These are phyloP conservation scores for Trichomonas tenax DNA, from an alignment of 208 protist species.

Conservation along the genomic window DNA sequence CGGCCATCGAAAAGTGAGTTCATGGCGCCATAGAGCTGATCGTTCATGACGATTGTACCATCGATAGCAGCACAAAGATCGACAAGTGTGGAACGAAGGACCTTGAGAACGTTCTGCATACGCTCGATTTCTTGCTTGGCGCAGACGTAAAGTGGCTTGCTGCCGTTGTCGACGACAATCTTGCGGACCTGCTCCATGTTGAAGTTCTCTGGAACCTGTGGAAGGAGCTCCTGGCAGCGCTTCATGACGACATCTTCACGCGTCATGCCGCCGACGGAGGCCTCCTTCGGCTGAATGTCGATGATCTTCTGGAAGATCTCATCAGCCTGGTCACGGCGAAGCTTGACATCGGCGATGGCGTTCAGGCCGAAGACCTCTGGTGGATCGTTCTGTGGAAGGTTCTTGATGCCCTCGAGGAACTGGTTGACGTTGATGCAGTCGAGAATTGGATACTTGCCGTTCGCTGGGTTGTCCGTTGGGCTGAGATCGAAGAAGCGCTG, in stretches of 20 bases:
- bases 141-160: slow-evolving; percentile 41
- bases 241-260: slow-evolving; percentile 41
- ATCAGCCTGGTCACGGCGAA: slow-evolving; percentile 29
- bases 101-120: slow-evolving; percentile 33
- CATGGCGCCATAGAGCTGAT: slow-evolving; percentile 69
- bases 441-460: slow-evolving; percentile 29
- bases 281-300: slow-evolving; percentile 56
- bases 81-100: slow-evolving; percentile 28
- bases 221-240: slow-evolving; percentile 32
- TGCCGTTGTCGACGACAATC: slow-evolving; percentile 18
- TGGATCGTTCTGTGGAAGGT: slow-evolving; percentile 74
- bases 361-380: slow-evolving; percentile 91
- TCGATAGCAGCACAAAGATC: slow-evolving; percentile 46
- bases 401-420: slow-evolving; percentile 42
- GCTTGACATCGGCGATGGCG: slow-evolving; percentile 65
- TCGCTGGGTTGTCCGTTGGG: slow-evolving; percentile 38
- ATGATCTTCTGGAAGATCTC: slow-evolving; percentile 67
- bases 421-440: neutral
- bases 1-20: slow-evolving; percentile 81
- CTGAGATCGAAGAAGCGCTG: neutral
- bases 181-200: slow-evolving; percentile 27
- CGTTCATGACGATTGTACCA: slow-evolving; percentile 85
- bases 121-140: slow-evolving; percentile 46
- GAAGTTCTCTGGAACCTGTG: slow-evolving; percentile 25
- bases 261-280: slow-evolving; percentile 30